Evolutionary conservation across 345 rosid genomes (phyloP).

Genomic region (Mangifera indica): DNA sequence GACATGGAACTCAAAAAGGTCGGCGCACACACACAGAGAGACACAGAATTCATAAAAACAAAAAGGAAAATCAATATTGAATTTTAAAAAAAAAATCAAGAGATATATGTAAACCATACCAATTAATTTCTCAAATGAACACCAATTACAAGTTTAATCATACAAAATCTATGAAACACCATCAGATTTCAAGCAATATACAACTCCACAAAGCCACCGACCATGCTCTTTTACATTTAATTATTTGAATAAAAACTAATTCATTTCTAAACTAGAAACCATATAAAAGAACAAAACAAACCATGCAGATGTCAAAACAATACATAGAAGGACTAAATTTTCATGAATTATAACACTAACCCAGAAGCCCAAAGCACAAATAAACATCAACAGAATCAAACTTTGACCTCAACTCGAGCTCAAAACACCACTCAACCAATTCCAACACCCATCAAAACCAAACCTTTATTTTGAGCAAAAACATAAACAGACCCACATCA

Average conservation of each 20-base stretch:
- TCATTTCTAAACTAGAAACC: not conserved
- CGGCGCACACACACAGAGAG: too few relatives aligned
- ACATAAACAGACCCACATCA: not conserved
- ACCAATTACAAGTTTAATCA: too few relatives aligned
- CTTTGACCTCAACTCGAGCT: constrained; percentile 17
- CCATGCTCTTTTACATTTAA: not conserved
- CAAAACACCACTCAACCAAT: not conserved
- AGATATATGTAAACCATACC: not conserved
- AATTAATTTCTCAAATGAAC: not conserved
- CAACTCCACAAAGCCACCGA: not conserved
- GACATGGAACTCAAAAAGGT: not conserved
- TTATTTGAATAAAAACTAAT: not conserved
- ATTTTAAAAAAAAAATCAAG: not conserved
- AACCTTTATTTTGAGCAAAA: not conserved
- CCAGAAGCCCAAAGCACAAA: not conserved
- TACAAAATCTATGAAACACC: not conserved
- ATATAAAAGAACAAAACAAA: not conserved
- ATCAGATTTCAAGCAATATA: not conserved
- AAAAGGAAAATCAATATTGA: not conserved
- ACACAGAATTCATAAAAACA: not conserved
- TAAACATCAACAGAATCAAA: not conserved
- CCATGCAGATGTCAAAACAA: too few relatives aligned
- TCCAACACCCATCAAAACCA: not conserved
- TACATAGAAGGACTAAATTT: not conserved
- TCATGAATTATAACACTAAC: not conserved